Conservation (phyloP, 148 eudicot species). For the Amaranthus hypochondriacus region DNA sequence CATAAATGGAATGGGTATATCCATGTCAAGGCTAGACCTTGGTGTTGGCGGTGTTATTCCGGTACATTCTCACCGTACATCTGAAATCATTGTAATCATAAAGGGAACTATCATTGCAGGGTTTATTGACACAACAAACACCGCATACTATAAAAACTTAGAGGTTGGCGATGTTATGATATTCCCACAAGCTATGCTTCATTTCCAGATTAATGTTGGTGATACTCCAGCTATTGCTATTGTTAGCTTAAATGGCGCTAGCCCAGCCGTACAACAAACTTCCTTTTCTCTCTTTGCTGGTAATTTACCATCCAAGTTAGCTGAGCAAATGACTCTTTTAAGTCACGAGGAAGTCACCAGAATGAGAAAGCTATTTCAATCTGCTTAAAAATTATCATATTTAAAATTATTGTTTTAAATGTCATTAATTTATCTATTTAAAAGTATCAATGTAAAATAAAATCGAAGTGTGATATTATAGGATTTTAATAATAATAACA, state of each 20-base stretch:
- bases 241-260: conserved; percentile 9
- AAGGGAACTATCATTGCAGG: not conserved
- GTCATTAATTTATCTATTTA: too few species aligned
- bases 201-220: not conserved
- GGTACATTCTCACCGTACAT: conserved; percentile 4
- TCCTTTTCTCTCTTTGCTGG: not conserved
- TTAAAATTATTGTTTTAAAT: too few species aligned
- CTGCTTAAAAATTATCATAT: not conserved
- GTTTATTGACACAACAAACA: not conserved
- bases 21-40: conserved; percentile 7
- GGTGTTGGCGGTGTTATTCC: not conserved
- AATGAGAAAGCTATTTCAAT: not conserved
- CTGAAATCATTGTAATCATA: not conserved
- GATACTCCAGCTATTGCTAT: conserved; percentile 1
- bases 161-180: not conserved
- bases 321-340: not conserved
- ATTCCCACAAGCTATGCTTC: too few species aligned
- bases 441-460: too few species aligned
- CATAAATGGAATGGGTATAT: conserved; percentile 6
- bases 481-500: too few species aligned
- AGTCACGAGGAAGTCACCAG: not conserved
- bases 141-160: conserved; percentile 5
- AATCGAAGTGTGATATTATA: too few species aligned
- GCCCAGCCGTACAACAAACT: not conserved
- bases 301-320: not conserved